Evolutionary conservation across 495 filamentous ascomycete species (phyloP).

Genomic region (Neurospora sp.): DNA sequence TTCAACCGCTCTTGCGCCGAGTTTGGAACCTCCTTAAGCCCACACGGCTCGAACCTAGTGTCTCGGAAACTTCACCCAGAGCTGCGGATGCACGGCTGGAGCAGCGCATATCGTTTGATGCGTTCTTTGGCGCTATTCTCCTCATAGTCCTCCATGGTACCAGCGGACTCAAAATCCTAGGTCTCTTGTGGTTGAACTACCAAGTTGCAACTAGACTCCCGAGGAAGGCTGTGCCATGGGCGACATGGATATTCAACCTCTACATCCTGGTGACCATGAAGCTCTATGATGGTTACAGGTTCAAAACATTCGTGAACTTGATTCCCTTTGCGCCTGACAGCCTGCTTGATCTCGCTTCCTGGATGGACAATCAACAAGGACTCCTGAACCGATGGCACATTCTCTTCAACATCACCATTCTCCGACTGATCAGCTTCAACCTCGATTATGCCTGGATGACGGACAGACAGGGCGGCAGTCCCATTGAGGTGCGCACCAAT

Average conservation of each 20-base stretch:
- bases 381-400: slow-evolving; percentile 86
- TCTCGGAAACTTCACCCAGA: slow-evolving; percentile 18
- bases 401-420: slow-evolving; percentile 91
- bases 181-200: slow-evolving; percentile 76
- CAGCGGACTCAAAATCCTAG: slow-evolving; percentile 70
- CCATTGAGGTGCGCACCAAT: slow-evolving; percentile 61
- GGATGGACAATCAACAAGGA: slow-evolving; percentile 68
- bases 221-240: slow-evolving; percentile 52
- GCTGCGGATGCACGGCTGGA: slow-evolving; percentile 57
- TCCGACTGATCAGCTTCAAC: slow-evolving; percentile 93
- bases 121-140: slow-evolving; percentile 70
- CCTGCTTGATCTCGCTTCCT: slow-evolving; percentile 48
- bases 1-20: slow-evolving; percentile 71
- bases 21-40: slow-evolving; percentile 47
- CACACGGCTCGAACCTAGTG: slow-evolving; percentile 10
- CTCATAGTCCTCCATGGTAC: slow-evolving; percentile 73
- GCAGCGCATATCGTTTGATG: slow-evolving; percentile 78
- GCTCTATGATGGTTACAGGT: slow-evolving; percentile 64
- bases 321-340: slow-evolving; percentile 30
- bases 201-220: slow-evolving; percentile 61
- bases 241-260: slow-evolving; percentile 95
- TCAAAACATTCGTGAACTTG: slow-evolving; percentile 47
- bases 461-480: slow-evolving; percentile 51
- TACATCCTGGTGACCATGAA: slow-evolving; percentile 84
- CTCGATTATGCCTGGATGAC: slow-evolving; percentile 93